Percentiles rank a stretch among this genome's conserved stretches.
These are phyloP conservation scores for Avicennia marina DNA, from an alignment of 257 asterid genomes.

Conservation along the genomic window DNA sequence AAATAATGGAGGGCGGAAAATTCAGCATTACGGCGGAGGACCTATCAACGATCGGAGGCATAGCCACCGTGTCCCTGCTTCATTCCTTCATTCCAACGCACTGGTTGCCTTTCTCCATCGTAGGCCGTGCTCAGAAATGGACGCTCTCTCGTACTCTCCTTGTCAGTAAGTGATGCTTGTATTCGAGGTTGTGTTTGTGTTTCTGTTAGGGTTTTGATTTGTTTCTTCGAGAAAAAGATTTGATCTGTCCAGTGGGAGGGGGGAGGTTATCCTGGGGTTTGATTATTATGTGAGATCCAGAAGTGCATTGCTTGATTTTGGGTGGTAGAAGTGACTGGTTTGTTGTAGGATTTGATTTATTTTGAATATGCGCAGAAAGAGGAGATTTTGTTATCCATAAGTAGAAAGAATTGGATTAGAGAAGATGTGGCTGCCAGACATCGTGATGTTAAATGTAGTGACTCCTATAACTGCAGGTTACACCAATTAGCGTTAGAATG, in stretches of 20 bases:
- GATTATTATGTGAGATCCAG: slow-evolving; percentile 25
- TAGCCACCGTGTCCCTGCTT: slow-evolving; percentile 87
- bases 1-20: slow-evolving; percentile 30
- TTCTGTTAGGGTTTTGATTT: not conserved
- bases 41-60: slow-evolving; percentile 88
- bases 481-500: not conserved
- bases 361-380: not conserved
- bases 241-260: slow-evolving; percentile 10
- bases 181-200: not conserved
- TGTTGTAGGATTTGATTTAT: not conserved
- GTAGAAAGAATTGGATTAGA: not conserved
- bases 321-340: not conserved
- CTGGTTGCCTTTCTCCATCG: slow-evolving; percentile 96
- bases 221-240: not conserved
- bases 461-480: not conserved
- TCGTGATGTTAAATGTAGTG: too few species aligned
- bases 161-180: slow-evolving; percentile 60
- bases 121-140: slow-evolving; percentile 99
- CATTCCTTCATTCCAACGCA: slow-evolving; percentile 97
- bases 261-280: slow-evolving; percentile 12
- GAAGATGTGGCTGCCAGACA: not conserved
- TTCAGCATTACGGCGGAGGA: slow-evolving; percentile 76
- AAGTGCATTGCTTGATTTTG: slow-evolving; percentile 11
- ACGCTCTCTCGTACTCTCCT: slow-evolving; percentile 95
- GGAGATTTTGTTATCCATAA: not conserved